Conservation (phyloP, 176 grass and related monocot species). For the Hordeum marinum region DNA sequence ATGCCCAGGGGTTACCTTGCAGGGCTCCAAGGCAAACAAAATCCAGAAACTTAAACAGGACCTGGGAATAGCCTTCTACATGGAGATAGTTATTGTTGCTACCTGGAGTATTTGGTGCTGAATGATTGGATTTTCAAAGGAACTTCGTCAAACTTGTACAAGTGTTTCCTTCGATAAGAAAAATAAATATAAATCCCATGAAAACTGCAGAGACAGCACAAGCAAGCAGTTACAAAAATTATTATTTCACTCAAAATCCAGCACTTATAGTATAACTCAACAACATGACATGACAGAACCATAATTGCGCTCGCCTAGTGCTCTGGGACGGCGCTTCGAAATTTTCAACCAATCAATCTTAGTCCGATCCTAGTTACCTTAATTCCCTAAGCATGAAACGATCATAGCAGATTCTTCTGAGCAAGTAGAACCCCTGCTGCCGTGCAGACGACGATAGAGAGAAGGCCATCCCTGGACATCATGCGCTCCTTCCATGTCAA, state of each 20-base stretch:
- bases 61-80: too few relatives aligned
- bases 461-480: slow-evolving; percentile 57
- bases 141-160: background rate
- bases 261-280: background rate
- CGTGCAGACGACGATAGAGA: slow-evolving; percentile 51
- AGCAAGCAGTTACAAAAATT: background rate
- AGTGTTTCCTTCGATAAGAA: background rate
- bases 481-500: slow-evolving; percentile 66
- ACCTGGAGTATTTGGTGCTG: background rate
- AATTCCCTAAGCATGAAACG: background rate
- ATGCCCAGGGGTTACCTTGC: too few relatives aligned
- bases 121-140: background rate
- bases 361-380: background rate
- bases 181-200: background rate
- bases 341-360: background rate
- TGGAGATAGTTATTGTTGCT: too few relatives aligned
- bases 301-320: background rate
- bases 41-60: too few relatives aligned
- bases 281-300: background rate
- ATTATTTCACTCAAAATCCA: background rate
- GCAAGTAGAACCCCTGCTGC: slow-evolving; percentile 50
- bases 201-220: background rate
- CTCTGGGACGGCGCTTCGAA: background rate
- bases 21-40: too few relatives aligned
- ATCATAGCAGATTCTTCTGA: slow-evolving; percentile 58